Percentiles rank a stretch among this genome's conserved stretches.
These are phyloP conservation scores for Coriaria nepalensis DNA, from an alignment of 306 rosid genomes.

Conservation along the genomic window DNA sequence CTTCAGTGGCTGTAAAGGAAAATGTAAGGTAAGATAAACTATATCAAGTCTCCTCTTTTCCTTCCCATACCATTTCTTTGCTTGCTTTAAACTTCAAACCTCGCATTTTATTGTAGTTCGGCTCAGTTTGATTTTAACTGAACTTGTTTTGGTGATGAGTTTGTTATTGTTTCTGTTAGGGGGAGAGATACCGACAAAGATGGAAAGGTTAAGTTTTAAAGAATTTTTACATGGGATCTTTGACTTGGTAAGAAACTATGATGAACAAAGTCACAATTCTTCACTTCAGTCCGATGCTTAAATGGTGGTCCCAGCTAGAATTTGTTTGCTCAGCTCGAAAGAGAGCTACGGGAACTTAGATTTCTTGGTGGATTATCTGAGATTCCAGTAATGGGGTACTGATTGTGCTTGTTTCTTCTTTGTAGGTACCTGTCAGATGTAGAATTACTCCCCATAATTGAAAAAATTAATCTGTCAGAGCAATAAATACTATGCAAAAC, in stretches of 20 bases:
- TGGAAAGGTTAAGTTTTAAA: slow-evolving; percentile 75
- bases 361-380: too few species aligned
- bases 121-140: not conserved
- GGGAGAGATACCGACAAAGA: slow-evolving; percentile 87
- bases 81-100: not conserved
- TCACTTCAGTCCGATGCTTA: slow-evolving; percentile 43
- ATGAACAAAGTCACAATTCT: slow-evolving; percentile 58
- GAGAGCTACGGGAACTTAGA: slow-evolving; percentile 91
- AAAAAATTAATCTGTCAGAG: slow-evolving; percentile 90
- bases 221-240: slow-evolving; percentile 96
- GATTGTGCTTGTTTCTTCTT: slow-evolving; percentile 17
- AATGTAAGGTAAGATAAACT: slow-evolving; percentile 55
- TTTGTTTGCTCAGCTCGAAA: slow-evolving; percentile 69
- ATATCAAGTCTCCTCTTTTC: slow-evolving; percentile 3
- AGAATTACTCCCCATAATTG: slow-evolving; percentile 71
- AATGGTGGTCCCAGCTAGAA: slow-evolving; percentile 62
- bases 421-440: slow-evolving; percentile 58
- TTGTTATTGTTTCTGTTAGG: slow-evolving; percentile 31
- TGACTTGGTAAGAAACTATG: slow-evolving; percentile 90
- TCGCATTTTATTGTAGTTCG: not conserved
- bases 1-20: slow-evolving; percentile 82
- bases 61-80: not conserved
- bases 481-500: slow-evolving; percentile 88
- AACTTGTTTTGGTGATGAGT: slow-evolving; percentile 14
- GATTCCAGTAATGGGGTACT: too few species aligned